These are phyloP conservation scores for Lasiodiplodia gonubiensis DNA, from an alignment of 2,329 filamentous ascomycete species.

Conservation along the genomic window DNA sequence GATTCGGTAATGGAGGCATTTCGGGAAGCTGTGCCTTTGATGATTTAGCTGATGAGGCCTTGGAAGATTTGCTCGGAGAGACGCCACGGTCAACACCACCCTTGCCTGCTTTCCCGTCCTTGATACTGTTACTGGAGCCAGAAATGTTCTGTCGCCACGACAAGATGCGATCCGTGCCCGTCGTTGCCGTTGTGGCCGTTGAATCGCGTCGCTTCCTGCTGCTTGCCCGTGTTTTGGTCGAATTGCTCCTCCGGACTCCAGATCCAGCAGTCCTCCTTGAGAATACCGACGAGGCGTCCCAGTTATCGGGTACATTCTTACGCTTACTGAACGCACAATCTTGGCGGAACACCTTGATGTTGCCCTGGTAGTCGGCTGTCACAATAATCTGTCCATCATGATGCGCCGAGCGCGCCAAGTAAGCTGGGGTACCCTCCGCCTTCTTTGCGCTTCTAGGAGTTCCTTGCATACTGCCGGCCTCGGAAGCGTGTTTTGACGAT, in stretches of 20 bases:
- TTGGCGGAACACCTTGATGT: conserved; percentile 93
- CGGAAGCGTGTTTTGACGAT: conserved; percentile 54
- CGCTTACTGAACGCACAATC: conserved; percentile 88
- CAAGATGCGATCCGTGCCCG: conserved; percentile 77
- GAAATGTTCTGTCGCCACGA: conserved; percentile 79
- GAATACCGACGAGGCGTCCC: conserved; percentile 79
- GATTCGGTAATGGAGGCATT: conserved; percentile 29
- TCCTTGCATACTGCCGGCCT: conserved; percentile 44
- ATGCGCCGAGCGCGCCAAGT: conserved; percentile 77
- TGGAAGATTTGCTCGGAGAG: conserved; percentile 55
- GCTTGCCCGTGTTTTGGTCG: conserved; percentile 62
- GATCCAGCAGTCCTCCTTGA: conserved; percentile 61
- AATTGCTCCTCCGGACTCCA: conserved; percentile 49
- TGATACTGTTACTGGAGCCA: conserved; percentile 35
- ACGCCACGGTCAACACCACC: conserved; percentile 46
- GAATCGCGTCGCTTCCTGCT: conserved; percentile 54
- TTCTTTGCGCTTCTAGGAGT: conserved; percentile 44
- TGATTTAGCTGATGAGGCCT: conserved; percentile 33
- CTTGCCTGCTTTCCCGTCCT: conserved; percentile 34
- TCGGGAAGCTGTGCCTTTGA: conserved; percentile 32
- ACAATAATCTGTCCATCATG: conserved; percentile 86
- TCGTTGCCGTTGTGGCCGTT: conserved; percentile 41
- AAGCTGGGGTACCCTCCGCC: conserved; percentile 73
- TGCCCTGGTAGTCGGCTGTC: conserved; percentile 84
- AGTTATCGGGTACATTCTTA: conserved; percentile 60